These are phyloP conservation scores for Comarum palustre DNA, from an alignment of 306 rosid species.

Conservation along the genomic window DNA sequence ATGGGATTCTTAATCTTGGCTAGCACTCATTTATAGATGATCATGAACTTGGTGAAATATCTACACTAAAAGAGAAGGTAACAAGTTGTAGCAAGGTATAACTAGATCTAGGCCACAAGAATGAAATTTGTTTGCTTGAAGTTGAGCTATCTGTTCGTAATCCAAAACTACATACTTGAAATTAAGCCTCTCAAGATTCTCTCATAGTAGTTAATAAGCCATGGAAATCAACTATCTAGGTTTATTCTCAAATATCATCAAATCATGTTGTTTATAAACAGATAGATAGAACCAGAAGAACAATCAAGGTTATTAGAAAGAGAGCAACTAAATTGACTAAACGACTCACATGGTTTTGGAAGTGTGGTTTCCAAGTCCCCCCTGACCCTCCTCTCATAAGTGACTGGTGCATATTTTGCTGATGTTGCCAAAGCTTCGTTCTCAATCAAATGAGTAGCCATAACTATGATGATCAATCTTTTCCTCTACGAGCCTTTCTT, in stretches of 20 bases:
- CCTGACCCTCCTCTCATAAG: constrained; percentile 60
- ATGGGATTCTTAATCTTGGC: background rate
- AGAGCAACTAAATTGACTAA: background rate
- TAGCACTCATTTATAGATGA: background rate
- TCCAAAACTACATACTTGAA: background rate
- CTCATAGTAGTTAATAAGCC: background rate
- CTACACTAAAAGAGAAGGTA: no score
- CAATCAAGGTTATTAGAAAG: background rate
- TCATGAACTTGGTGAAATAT: background rate
- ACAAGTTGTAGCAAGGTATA: background rate
- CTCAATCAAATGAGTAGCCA: constrained; percentile 41
- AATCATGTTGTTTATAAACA: background rate
- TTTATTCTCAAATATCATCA: background rate
- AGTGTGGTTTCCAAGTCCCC: constrained; percentile 62
- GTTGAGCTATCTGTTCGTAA: background rate
- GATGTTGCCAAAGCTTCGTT: constrained; percentile 55
- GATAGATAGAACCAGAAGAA: no score
- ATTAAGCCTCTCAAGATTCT: background rate
- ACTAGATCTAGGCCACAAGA: background rate
- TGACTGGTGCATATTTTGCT: constrained; percentile 55
- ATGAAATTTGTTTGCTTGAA: background rate
- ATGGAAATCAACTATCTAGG: background rate
- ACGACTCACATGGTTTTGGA: constrained; percentile 63
- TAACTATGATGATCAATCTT: background rate
- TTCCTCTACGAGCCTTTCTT: background rate